Conservation (phyloP, 768 basidiomycete genomes). For the Crepidotus variabilis region DNA sequence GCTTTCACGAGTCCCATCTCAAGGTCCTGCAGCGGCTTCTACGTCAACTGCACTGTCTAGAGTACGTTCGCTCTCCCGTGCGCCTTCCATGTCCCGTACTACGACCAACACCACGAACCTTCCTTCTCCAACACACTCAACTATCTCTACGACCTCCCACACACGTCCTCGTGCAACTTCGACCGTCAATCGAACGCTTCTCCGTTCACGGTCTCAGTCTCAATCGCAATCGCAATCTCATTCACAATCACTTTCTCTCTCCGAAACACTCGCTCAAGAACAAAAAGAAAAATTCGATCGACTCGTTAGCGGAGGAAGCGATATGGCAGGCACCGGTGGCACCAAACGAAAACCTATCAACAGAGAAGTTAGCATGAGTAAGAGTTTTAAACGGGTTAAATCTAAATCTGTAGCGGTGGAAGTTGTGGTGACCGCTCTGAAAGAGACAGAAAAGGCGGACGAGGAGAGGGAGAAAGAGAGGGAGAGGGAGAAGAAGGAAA, state of each 20-base stretch:
- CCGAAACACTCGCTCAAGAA: conserved; percentile 68
- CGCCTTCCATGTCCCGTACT: conserved; percentile 26
- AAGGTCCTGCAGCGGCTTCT: conserved; percentile 4
- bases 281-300: conserved; percentile 36
- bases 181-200: too few relatives aligned
- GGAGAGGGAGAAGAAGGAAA: conserved; percentile 12
- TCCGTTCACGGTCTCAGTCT: too few relatives aligned
- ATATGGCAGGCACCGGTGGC: conserved; percentile 25
- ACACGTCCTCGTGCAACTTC: conserved; percentile 16
- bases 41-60: neutral
- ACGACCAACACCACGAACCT: conserved; percentile 21
- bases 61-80: conserved; percentile 6
- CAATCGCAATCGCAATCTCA: too few relatives aligned
- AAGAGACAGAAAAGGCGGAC: neutral
- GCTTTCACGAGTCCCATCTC: too few relatives aligned
- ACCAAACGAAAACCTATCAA: conserved; percentile 46
- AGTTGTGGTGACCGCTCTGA: conserved; percentile 3
- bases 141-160: conserved; percentile 4
- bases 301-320: conserved; percentile 25
- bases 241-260: conserved; percentile 50
- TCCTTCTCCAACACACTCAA: conserved; percentile 19
- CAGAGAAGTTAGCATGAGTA: conserved; percentile 76
- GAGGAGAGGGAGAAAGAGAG: conserved; percentile 7
- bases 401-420: conserved; percentile 20
- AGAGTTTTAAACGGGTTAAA: conserved; percentile 52